phyloP scores from a whole-genome alignment of 768 basidiomycete genomes.

The Suillus subluteus region DNA sequence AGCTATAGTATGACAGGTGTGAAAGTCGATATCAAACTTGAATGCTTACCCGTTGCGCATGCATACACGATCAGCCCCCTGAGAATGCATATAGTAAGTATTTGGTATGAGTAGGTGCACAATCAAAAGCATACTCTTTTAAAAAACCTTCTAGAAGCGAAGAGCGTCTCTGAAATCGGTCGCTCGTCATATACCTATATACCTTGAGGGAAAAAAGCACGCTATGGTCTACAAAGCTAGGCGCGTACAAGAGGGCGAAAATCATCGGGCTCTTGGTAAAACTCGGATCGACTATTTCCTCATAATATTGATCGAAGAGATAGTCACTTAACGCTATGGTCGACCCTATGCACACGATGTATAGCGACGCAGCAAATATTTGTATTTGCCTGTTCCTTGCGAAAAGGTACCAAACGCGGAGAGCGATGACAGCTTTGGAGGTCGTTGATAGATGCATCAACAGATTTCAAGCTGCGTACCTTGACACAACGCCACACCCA shows the following conservation, averaged over 20 bases:
- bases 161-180: conserved; percentile 8
- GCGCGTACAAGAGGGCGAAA: conserved; percentile 1
- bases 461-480: conserved; percentile 1
- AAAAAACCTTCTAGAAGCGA: conserved; percentile 11
- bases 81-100: conserved; percentile 1
- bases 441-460: background rate
- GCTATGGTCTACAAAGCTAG: conserved; percentile 9
- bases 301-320: background rate
- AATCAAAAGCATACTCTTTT: conserved; percentile 9
- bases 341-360: background rate
- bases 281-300: conserved; percentile 4
- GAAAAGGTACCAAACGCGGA: conserved; percentile 19
- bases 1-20: conserved; percentile 2
- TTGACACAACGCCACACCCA: conserved; percentile 14
- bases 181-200: conserved; percentile 11
- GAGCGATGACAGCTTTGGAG: conserved; percentile 11
- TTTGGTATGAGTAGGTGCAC: background rate
- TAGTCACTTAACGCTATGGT: background rate
- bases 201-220: conserved; percentile 14
- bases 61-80: conserved; percentile 18
- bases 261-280: background rate
- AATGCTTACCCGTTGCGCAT: conserved; percentile 16
- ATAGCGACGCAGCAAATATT: conserved; percentile 5
- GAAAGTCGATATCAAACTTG: background rate
- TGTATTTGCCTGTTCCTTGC: conserved; percentile 4